Evolutionary conservation across 2,329 filamentous ascomycete species (phyloP).

Genomic region (Ophioceras dolichostomum): DNA sequence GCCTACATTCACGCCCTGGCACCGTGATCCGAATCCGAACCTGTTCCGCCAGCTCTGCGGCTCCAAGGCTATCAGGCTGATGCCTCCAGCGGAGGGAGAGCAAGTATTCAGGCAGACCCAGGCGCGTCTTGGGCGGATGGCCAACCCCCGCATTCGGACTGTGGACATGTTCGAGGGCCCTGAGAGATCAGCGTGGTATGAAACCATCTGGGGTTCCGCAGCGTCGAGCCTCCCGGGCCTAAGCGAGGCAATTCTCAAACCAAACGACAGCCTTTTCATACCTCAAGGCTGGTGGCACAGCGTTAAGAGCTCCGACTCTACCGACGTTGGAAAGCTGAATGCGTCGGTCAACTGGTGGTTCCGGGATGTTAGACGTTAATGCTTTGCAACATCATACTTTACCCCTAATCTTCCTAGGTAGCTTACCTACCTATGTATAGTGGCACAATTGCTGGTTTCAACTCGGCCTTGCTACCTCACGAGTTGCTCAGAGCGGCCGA

Average conservation of each 20-base stretch:
- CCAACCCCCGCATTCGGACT: slow-evolving; percentile 48
- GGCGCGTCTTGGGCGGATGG: slow-evolving; percentile 20
- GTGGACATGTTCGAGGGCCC: slow-evolving; percentile 84
- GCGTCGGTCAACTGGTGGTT: slow-evolving; percentile 68
- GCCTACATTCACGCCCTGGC: slow-evolving; percentile 81
- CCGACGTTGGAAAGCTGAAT: slow-evolving; percentile 23
- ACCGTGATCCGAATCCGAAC: slow-evolving; percentile 91
- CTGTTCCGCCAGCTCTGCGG: slow-evolving; percentile 75
- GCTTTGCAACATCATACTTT: too few species aligned
- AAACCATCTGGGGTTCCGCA: slow-evolving; percentile 52
- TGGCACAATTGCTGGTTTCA: too few species aligned
- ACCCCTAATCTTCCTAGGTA: too few species aligned
- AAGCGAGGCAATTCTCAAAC: slow-evolving; percentile 41
- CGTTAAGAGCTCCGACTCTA: slow-evolving; percentile 45
- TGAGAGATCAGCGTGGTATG: slow-evolving; percentile 55
- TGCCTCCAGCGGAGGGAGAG: slow-evolving; percentile 51
- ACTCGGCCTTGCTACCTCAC: too few species aligned
- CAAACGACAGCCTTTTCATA: slow-evolving; percentile 66
- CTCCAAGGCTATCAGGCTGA: slow-evolving; percentile 59
- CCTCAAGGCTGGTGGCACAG: slow-evolving; percentile 84
- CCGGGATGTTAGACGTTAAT: too few species aligned
- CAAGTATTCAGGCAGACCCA: slow-evolving; percentile 47
- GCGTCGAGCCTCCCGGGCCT: slow-evolving; percentile 16
- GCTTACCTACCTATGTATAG: too few species aligned
- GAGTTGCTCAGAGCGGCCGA: too few species aligned